Evolutionary conservation across 768 basidiomycete species (phyloP), one percentile per base, ranked within the genome.

Genomic region (Termitomyces sp.): DNA sequence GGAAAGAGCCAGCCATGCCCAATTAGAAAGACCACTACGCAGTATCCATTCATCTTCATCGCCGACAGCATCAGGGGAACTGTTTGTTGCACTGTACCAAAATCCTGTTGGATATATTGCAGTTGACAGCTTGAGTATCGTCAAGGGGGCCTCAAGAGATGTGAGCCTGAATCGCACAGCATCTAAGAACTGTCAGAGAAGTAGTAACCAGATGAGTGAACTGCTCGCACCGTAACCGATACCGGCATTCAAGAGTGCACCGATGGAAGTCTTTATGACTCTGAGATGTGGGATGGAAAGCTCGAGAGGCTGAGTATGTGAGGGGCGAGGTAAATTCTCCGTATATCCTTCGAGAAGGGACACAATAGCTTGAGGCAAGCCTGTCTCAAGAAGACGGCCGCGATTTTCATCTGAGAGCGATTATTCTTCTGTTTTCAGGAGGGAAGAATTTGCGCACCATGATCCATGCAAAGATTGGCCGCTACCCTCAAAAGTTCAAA

Each of bases 391-490:
- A 5, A 94, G 75, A 19, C 77, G 75, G 9, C 79, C 82, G 61
- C 92, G 79, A 68, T 94, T 94, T 35, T 80, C 86, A 67, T 94
- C 92, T 94, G 57, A 19, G 40, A 34, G 34, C 48, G 48, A 27
- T 56, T 57, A 57, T 51, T 32, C 48, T 14, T 40, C 45, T 47
- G 34, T 32, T 53, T 17, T 48, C 7, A 29, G 29, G 29, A 54
- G 38, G 31, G 37, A 44, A 40, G 48, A 43, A 29, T 16, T 19
- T 23, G 68, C 82, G 59, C 62, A 85, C 90, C 85, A 63, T 93
- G 90, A 67, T 94, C 90, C 73, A 91, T 85, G 69, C 89, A 92
- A 17, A 94, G 71, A 70, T 94, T 94, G 12, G 92, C 92, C 25
- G 84, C 84, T 14, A 92, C 84, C 56, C 92, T 81, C 53, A 94